Evolutionary conservation across 1,139 yeast genomes (phyloP).

Genomic region (Arxiozyma slooffiae): DNA sequence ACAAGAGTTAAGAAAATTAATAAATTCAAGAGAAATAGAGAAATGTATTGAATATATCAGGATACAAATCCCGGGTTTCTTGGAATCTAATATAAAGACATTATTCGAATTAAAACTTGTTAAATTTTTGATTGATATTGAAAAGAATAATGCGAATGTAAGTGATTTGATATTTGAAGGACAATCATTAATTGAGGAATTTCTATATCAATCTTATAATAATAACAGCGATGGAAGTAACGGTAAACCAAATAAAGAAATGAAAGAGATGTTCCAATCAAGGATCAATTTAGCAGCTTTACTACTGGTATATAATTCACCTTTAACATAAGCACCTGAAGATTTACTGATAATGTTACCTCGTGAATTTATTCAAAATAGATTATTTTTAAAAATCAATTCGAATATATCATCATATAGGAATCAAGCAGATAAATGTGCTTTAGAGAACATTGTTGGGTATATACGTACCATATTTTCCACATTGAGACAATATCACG

Average conservation of each 20-base stretch:
- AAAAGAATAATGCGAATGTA: conserved; percentile 9
- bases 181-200: conserved; percentile 36
- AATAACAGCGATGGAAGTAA: not conserved
- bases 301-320: conserved; percentile 45
- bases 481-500: conserved; percentile 7
- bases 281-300: conserved; percentile 38
- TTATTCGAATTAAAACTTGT: conserved; percentile 46
- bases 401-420: conserved; percentile 18
- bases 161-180: conserved; percentile 30
- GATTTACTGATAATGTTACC: conserved; percentile 22
- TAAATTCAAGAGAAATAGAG: conserved; percentile 40
- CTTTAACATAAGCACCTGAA: conserved; percentile 28
- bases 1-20: conserved; percentile 42
- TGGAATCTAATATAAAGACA: conserved; percentile 36
- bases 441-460: conserved; percentile 23
- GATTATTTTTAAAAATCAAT: conserved; percentile 26
- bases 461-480: conserved; percentile 28
- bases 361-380: conserved; percentile 24
- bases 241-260: conserved; percentile 14
- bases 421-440: conserved; percentile 24
- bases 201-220: conserved; percentile 21
- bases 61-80: conserved; percentile 38
- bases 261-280: conserved; percentile 26
- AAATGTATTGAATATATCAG: conserved; percentile 38
- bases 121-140: conserved; percentile 36